A percentile compares a stretch with the other conserved stretches of the same genome.
Conservation (phyloP, 139 green algal genomes). For the Axilococcus clingmanii region DNA sequence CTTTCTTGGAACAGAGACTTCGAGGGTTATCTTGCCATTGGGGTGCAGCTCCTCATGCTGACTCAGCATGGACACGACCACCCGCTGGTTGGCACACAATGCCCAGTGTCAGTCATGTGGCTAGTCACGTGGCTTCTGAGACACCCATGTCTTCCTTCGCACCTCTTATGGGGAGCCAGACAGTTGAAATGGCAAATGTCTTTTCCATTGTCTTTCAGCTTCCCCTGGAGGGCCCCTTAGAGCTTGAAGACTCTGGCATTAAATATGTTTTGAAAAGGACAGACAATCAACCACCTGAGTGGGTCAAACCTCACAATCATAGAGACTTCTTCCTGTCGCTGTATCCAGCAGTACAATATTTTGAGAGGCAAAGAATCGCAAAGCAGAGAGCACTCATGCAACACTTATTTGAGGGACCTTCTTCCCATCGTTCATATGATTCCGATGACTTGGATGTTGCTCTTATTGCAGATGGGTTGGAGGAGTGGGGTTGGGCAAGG, state of each 20-base stretch:
- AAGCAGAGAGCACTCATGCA: too few relatives aligned
- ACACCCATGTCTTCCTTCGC: conserved; percentile 10
- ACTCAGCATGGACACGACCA: conserved; percentile 4
- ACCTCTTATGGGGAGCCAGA: conserved; percentile 7
- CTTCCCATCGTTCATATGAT: too few relatives aligned
- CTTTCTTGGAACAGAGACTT: conserved; percentile 10
- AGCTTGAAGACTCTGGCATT: conserved; percentile 10
- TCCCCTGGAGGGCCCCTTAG: conserved; percentile 14
- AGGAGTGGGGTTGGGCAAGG: neutral
- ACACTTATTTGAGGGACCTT: too few relatives aligned
- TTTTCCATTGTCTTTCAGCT: conserved; percentile 21
- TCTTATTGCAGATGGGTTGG: too few relatives aligned
- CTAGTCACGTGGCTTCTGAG: conserved; percentile 14
- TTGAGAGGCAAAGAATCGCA: neutral
- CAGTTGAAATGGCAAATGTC: neutral
- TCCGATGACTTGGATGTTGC: too few relatives aligned
- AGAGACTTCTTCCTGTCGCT: conserved; percentile 23
- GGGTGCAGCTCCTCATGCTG: neutral
- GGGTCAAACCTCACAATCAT: conserved; percentile 21
- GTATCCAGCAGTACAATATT: conserved; percentile 1
- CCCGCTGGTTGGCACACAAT: conserved; percentile 21
- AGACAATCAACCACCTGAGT: conserved; percentile 18
- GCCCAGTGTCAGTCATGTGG: conserved; percentile 10
- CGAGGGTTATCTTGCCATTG: conserved; percentile 27
- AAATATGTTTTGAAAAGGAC: conserved; percentile 27